Evolutionary conservation across 805 yeast species (phyloP).

Genomic region (Brettanomyces anomalus): DNA sequence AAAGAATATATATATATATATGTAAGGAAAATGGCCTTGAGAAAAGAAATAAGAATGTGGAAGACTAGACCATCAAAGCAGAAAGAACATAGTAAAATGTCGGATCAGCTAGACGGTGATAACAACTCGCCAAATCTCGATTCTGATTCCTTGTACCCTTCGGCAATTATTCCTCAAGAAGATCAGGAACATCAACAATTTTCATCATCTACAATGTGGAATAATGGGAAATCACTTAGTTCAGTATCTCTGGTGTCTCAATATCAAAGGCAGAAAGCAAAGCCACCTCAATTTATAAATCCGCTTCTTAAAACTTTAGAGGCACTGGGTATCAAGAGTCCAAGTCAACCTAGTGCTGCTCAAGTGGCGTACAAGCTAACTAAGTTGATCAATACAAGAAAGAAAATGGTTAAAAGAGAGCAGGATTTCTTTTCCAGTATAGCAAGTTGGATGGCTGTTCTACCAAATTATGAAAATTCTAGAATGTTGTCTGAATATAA

Average conservation of each 20-base stretch:
- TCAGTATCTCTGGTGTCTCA: conserved; percentile 6
- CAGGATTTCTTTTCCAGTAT: conserved; percentile 32
- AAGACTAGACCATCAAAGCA: too few species aligned
- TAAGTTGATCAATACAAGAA: conserved; percentile 31
- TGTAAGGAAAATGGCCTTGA: too few species aligned
- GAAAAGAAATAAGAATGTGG: too few species aligned
- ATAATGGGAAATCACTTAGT: not conserved
- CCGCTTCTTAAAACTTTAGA: conserved; percentile 18
- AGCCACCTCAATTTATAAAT: conserved; percentile 10
- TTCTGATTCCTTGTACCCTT: conserved; percentile 16
- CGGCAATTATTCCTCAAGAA: conserved; percentile 12
- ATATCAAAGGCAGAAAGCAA: conserved; percentile 9
- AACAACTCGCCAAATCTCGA: conserved; percentile 7
- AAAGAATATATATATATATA: too few species aligned
- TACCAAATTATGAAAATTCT: conserved; percentile 32
- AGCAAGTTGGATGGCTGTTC: conserved; percentile 30
- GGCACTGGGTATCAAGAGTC: conserved; percentile 18
- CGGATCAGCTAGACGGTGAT: too few species aligned
- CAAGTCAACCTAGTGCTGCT: conserved; percentile 19
- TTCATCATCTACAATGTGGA: not conserved
- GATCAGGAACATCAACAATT: not conserved
- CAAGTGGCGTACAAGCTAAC: conserved; percentile 26
- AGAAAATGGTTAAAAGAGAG: conserved; percentile 28
- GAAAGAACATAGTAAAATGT: too few species aligned
- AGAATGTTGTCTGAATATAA: conserved; percentile 32